phyloP scores from a whole-genome alignment of 2,329 filamentous ascomycete species.

The Fusarium avenaceum region DNA sequence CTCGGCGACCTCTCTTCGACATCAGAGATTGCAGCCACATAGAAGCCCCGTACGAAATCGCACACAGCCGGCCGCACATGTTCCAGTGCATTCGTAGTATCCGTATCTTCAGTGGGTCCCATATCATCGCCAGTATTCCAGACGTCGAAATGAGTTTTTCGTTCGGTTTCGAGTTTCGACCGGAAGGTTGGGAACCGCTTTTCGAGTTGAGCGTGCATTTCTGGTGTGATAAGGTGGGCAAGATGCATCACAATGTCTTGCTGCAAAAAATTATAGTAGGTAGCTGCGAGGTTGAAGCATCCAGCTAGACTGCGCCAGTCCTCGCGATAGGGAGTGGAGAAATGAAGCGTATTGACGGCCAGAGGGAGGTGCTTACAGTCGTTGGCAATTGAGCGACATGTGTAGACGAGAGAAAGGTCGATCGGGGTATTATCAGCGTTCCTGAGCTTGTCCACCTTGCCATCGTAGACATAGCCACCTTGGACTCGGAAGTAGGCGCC shows the following conservation, averaged over 20 bases:
- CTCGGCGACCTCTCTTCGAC: rapidly evolving
- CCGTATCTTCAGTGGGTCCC: rapidly evolving
- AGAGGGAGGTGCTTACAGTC: slow-evolving; percentile 20
- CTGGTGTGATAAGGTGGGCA: slow-evolving; percentile 1
- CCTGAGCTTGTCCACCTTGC: slow-evolving; percentile 15
- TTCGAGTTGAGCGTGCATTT: slow-evolving; percentile 1
- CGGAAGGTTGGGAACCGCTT: neutral
- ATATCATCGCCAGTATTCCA: neutral
- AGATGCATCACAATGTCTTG: slow-evolving; percentile 5
- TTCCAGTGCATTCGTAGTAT: neutral
- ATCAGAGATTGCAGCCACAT: neutral
- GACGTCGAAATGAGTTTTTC: neutral
- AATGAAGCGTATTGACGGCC: slow-evolving; percentile 12
- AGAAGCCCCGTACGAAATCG: neutral
- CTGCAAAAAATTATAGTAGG: neutral
- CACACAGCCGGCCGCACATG: neutral
- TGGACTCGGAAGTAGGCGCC: slow-evolving; percentile 20
- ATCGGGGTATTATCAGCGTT: slow-evolving; percentile 15
- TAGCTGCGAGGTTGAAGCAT: slow-evolving; percentile 8
- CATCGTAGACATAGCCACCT: slow-evolving; percentile 27
- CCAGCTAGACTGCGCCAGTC: neutral
- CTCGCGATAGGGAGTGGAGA: slow-evolving; percentile 26
- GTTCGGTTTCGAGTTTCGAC: neutral
- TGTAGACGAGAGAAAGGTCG: slow-evolving; percentile 34
- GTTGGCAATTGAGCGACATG: slow-evolving; percentile 21